phyloP scores from a whole-genome alignment of 352 stramenopile species.

The Globisporangium nunn region DNA sequence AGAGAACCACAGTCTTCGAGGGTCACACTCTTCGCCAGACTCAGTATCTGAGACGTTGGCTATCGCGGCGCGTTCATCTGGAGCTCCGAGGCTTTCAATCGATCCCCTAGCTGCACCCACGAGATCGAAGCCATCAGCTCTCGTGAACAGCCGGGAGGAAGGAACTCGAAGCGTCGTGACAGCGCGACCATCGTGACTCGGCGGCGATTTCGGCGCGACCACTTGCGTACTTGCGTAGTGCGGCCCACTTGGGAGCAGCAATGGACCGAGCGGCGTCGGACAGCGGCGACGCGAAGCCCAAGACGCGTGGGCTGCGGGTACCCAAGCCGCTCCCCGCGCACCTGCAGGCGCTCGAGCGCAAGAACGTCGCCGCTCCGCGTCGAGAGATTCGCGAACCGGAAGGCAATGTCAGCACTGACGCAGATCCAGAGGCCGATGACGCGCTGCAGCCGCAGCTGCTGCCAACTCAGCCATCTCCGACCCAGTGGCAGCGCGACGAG shows the following conservation, averaged over 20 bases:
- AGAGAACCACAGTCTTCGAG: neutral
- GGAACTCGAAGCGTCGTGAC: neutral
- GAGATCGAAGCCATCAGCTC: no score
- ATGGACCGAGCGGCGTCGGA: neutral
- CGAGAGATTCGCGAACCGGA: neutral
- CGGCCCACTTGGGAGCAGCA: neutral
- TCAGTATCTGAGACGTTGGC: neutral
- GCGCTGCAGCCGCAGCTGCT: neutral
- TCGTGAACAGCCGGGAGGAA: no score
- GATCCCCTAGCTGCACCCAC: neutral
- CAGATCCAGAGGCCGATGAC: neutral
- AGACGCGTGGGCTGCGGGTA: conserved; percentile 5
- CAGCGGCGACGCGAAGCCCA: conserved; percentile 6
- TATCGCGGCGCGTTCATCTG: neutral
- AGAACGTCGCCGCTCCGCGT: neutral
- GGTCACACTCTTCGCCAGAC: neutral
- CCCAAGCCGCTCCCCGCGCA: conserved; percentile 12
- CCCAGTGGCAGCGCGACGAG: conserved; percentile 54
- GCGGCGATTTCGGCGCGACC: neutral
- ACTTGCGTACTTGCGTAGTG: neutral
- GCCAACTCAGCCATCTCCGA: neutral
- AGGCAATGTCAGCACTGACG: neutral
- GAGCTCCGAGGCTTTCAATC: neutral
- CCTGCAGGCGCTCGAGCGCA: conserved; percentile 13
- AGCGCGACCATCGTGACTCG: neutral